Evolutionary conservation across 106 monocot species (phyloP), one percentile per base, ranked within the genome.

Genomic region (Allium sativum): DNA sequence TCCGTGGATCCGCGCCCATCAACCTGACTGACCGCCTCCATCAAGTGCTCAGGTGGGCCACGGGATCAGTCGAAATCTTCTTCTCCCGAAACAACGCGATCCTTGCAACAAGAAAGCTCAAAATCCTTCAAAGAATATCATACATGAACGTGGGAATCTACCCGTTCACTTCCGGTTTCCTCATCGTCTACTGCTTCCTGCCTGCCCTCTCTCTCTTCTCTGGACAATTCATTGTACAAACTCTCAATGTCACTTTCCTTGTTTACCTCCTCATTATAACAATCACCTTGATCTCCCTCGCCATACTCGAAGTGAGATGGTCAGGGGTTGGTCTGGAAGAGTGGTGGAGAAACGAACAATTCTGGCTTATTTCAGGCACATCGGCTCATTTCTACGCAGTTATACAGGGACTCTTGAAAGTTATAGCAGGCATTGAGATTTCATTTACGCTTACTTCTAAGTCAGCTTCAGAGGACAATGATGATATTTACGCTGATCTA

Each of bases 271-370:
- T 86, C 55, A 58, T 53, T 58, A 86, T 86, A 61, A 67, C 81
- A 43, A 9, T 86, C 22, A 59, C 74, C 18, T 66, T 86, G 40
- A 73, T 76, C 31, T 31, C 46, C 15, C 78, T 86, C 15, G 81
- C 86, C 17, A 51, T 86, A 48, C 78, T 86, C 12, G 86, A 86
- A 58, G 78, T 86, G 13, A 75, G 67, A 47, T 86, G 86, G 86
- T 81, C 81, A 10, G 86, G 86, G 4, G 66, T 86, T 7, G 78
- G 72, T 0, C 65, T 86, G 8, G 81, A 86, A 58, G 81, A 86
- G 21, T 81, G 81, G 86, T 86, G 86, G 86, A 58, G 86, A 0
- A 86, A 86, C 59, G 81, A 86, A 73, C 86, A 86, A 70, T 86
- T 81, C 72, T 86, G 86, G 86, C 78, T 86, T 3, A 86, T 86